These are phyloP conservation scores for Exserohilum rostratum DNA, from an alignment of 2,329 filamentous ascomycete species.

Conservation along the genomic window DNA sequence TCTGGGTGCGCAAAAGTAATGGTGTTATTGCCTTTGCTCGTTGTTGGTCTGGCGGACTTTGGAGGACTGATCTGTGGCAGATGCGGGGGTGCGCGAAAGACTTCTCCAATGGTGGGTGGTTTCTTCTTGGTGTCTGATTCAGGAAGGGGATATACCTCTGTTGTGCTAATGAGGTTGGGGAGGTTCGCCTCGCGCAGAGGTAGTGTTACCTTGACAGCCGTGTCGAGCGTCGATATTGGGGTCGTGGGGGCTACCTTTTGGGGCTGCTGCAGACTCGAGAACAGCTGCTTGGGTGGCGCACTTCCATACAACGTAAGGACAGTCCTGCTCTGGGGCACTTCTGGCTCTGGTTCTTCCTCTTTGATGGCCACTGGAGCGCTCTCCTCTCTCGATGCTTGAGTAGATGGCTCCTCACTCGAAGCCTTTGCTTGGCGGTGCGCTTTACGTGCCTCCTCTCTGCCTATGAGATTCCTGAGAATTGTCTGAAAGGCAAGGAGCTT, in stretches of 20 bases:
- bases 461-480: slow-evolving; percentile 35
- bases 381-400: slow-evolving; percentile 17
- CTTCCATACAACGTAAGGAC: slow-evolving; percentile 80
- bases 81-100: slow-evolving; percentile 72
- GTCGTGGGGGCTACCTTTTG: slow-evolving; percentile 45
- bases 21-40: slow-evolving; percentile 60
- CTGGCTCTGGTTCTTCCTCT: slow-evolving; percentile 27
- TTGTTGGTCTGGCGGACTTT: slow-evolving; percentile 71
- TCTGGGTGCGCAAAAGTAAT: slow-evolving; percentile 61
- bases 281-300: slow-evolving; percentile 75
- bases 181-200: slow-evolving; percentile 69
- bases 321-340: slow-evolving; percentile 54
- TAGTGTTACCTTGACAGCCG: slow-evolving; percentile 52
- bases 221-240: slow-evolving; percentile 45
- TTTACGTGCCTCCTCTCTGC: slow-evolving; percentile 37
- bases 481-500: slow-evolving; percentile 45
- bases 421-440: slow-evolving; percentile 12
- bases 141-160: slow-evolving; percentile 66
- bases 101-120: slow-evolving; percentile 71
- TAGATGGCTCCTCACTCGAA: slow-evolving; percentile 10
- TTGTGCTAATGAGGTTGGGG: slow-evolving; percentile 75
- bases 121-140: slow-evolving; percentile 53
- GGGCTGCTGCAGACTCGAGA: slow-evolving; percentile 77
- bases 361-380: slow-evolving; percentile 24
- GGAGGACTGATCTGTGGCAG: slow-evolving; percentile 72